Evolutionary conservation across 2,329 filamentous ascomycete species (phyloP).

Genomic region (Fusarium sp.): DNA sequence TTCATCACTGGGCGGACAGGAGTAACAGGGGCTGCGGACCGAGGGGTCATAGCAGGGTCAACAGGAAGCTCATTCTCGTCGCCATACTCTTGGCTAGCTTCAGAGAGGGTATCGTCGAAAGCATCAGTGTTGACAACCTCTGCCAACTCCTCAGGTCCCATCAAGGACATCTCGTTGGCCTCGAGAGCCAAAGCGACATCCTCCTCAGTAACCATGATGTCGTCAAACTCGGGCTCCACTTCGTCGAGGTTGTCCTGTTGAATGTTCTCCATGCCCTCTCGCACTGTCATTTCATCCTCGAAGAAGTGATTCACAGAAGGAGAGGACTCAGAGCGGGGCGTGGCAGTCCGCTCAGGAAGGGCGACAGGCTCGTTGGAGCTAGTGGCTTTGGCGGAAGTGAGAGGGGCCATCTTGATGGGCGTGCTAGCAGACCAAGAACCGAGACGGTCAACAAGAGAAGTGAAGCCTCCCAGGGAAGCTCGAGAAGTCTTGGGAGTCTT

Average conservation of each 20-base stretch:
- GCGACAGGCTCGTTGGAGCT: slow-evolving; percentile 53
- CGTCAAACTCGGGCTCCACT: slow-evolving; percentile 54
- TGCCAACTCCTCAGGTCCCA: slow-evolving; percentile 58
- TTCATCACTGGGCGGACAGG: slow-evolving; percentile 66
- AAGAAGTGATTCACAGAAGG: slow-evolving; percentile 66
- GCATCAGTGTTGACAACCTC: slow-evolving; percentile 48
- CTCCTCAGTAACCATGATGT: slow-evolving; percentile 63
- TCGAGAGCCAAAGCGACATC: slow-evolving; percentile 69
- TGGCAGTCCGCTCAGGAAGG: slow-evolving; percentile 4
- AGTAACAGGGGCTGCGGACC: slow-evolving; percentile 60
- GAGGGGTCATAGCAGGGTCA: slow-evolving; percentile 58
- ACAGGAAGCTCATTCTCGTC: slow-evolving; percentile 74
- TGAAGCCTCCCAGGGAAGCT: slow-evolving; percentile 64
- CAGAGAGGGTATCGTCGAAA: slow-evolving; percentile 66
- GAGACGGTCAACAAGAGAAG: slow-evolving; percentile 71
- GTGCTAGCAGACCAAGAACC: slow-evolving; percentile 73
- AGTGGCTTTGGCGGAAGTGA: slow-evolving; percentile 46
- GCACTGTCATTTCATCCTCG: slow-evolving; percentile 68
- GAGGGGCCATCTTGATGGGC: slow-evolving; percentile 49
- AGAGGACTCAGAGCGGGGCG: slow-evolving; percentile 48
- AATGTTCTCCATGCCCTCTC: slow-evolving; percentile 40
- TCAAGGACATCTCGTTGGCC: slow-evolving; percentile 69
- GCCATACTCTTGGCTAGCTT: slow-evolving; percentile 74
- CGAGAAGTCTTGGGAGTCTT: slow-evolving; percentile 45
- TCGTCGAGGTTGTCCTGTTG: slow-evolving; percentile 34